Conservation (phyloP, 2,329 filamentous ascomycete species). For the Phialocephala sp. region DNA sequence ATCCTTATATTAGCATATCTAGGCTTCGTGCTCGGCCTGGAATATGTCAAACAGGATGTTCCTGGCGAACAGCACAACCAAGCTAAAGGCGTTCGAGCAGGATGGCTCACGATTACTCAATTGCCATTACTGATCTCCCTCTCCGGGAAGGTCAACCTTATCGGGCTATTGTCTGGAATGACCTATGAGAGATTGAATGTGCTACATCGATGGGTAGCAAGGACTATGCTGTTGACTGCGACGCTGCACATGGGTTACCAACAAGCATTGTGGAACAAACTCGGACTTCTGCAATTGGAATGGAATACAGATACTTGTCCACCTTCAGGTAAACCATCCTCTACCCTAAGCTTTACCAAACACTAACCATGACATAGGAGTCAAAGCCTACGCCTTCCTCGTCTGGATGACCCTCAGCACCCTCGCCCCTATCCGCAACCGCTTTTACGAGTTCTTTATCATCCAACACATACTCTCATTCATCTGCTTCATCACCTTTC, state of each 20-base stretch:
- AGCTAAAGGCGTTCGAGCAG: conserved; percentile 16
- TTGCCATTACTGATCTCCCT: conserved; percentile 13
- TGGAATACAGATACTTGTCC: conserved; percentile 15
- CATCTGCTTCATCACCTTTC: conserved; percentile 7
- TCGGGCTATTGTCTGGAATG: conserved; percentile 11
- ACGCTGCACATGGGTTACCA: conserved; percentile 18
- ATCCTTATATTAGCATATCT: conserved; percentile 8
- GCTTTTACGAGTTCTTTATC: conserved; percentile 18
- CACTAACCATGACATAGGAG: conserved; percentile 10
- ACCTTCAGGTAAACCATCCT: conserved; percentile 2
- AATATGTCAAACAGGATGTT: conserved; percentile 13
- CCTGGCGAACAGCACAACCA: conserved; percentile 12
- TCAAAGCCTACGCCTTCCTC: conserved; percentile 17
- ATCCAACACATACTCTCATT: conserved; percentile 18
- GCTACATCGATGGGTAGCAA: conserved; percentile 17
- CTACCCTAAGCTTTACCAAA: background rate
- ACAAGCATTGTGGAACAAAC: conserved; percentile 14
- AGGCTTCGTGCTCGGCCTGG: conserved; percentile 9
- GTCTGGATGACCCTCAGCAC: conserved; percentile 14
- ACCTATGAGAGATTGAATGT: conserved; percentile 16
- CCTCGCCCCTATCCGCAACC: conserved; percentile 16
- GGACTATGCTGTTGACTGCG: conserved; percentile 18
- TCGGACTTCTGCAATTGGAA: conserved; percentile 13
- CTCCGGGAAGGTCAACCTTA: conserved; percentile 14
- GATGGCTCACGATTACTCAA: conserved; percentile 19